Evolutionary conservation across 2,329 filamentous ascomycete genomes (phyloP).

Genomic region (Fusarium brachygibbosum): DNA sequence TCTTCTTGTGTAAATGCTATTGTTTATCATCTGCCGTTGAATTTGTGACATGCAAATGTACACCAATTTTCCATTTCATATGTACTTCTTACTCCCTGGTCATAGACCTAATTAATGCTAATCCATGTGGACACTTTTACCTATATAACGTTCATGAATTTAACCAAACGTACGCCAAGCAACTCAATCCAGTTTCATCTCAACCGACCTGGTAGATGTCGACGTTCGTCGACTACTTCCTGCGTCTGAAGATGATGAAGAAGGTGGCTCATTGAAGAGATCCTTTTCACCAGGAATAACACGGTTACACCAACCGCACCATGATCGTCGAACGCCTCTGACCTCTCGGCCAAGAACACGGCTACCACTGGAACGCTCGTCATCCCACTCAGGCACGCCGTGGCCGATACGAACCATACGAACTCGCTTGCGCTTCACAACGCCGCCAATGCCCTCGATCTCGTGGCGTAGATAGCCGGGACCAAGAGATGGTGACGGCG

Average conservation of each 20-base stretch:
- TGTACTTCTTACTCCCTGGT: not conserved
- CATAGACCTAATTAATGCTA: not conserved
- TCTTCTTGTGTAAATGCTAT: not conserved
- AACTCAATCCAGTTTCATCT: slow-evolving; percentile 27
- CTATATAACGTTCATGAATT: not conserved
- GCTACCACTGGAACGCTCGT: slow-evolving; percentile 74
- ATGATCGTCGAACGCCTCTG: slow-evolving; percentile 77
- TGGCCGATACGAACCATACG: slow-evolving; percentile 84
- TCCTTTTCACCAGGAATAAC: slow-evolving; percentile 74
- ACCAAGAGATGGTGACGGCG: slow-evolving; percentile 66
- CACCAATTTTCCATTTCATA: not conserved
- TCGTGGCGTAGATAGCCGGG: slow-evolving; percentile 88
- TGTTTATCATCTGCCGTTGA: not conserved
- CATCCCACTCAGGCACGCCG: slow-evolving; percentile 87
- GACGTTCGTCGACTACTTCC: slow-evolving; percentile 44
- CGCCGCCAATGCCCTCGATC: slow-evolving; percentile 89
- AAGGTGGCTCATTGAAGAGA: slow-evolving; percentile 44
- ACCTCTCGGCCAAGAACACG: slow-evolving; percentile 79
- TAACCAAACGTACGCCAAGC: not conserved
- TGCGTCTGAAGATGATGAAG: slow-evolving; percentile 46
- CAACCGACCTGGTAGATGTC: slow-evolving; percentile 38
- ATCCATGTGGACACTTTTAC: not conserved
- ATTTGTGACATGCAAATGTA: slow-evolving; percentile 8
- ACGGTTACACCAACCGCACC: slow-evolving; percentile 92
- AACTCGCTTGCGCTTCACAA: slow-evolving; percentile 89